Base-by-base conservation (phyloP, 2,329 filamentous ascomycete species). In the Aspergillus aculeatus region DNA sequence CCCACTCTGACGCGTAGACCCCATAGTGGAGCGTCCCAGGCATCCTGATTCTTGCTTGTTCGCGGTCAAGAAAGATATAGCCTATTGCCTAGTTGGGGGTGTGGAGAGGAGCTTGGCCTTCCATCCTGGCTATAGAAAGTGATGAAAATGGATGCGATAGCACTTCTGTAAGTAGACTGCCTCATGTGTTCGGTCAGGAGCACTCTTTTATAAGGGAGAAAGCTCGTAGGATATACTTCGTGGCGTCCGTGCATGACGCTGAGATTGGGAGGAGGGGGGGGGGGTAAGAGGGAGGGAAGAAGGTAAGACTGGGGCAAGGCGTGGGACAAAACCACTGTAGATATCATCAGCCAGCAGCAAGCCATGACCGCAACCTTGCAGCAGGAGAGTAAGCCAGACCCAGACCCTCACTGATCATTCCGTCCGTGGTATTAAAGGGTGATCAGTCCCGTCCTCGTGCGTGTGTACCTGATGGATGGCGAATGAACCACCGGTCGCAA, bases 1-100 rank as follows among this genome's bases (percentile, higher is more conserved):
- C 41, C 53, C 53, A 55, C 53, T 48, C 24, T 55, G 53, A 55
- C 53, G 53, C 53, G 53, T 55, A 55, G 53, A 50, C 48, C 26
- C 41, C 50, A n/a, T 31, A 9, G 41, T 47, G 53, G 53, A 48
- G 32, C 53, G 53, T 14, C 47, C 47, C 21, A 55, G 53, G 53
- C 53, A 47, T 44, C 38, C 16, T 44, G 38, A 44, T 55, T 55
- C 38, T 47, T 55, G 53, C 53, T 55, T 47, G 16, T 47, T 26
- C 53, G 53, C 41, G 14, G 47, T 12, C n/a, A 24, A 55, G 53
- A 26, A 31, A 21, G 52, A 29, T 47, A 47, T 41, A 24, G 29
- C 41, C 41, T 35, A 35, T 14, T 32, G 21, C 31, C 53, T 47
- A 29, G 41, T 47, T 29, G 47, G n/a, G 21, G 23, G 48, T 24